Evolutionary conservation across 2,329 filamentous ascomycete species (phyloP), one percentile per base, ranked within the genome.

Genomic region (Hypoxylon sp.): DNA sequence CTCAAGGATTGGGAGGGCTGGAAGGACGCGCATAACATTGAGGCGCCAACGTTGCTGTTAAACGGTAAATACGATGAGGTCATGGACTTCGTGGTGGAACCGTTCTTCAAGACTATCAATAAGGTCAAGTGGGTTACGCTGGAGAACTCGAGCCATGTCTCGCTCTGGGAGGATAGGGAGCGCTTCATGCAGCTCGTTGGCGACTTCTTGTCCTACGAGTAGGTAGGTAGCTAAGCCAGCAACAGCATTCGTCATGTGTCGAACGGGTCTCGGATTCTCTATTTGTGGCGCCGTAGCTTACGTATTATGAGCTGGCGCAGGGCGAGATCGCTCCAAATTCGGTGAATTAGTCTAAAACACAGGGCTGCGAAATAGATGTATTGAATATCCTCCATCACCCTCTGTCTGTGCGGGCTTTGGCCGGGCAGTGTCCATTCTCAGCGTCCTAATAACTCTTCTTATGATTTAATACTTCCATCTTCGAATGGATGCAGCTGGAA

Each of bases 91-190:
- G 61, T 53, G 11, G 67, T 76, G 21, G 65, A 72, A 21, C 74
- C 75, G 0, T 76, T 74, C 72, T 76, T 75, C 50, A 71, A 46
- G 42, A 32, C 44, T 2, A 77, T 76, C 29, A 63, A 64, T 1
- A 74, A 72, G 57, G 73, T 74, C 47, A 74, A 71, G 53, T 77
- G 75, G 75, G 70, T 75, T 1, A 76, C 73, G 2, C 62, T 77
- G 1, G 72, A 70, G 11, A 71, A 74, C 13, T 52, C 68, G 29
- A 71, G 64, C 17, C 75, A 76, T 21, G 67, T 71, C 62, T 63
- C 67, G 3, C 65, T 73, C 11, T 77, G 67, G 69, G 75, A 77
- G 60, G 72, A 74, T 8, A 56, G 65, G 3, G 66, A 73, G 35
- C 65, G 73, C 17, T 77, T 63, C 35, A 72, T 75, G 48, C 62